Percentiles rank a stretch among this genome's conserved stretches.
phyloP scores from a whole-genome alignment of 2,329 filamentous ascomycete genomes.

The Botrytis sinoallii region DNA sequence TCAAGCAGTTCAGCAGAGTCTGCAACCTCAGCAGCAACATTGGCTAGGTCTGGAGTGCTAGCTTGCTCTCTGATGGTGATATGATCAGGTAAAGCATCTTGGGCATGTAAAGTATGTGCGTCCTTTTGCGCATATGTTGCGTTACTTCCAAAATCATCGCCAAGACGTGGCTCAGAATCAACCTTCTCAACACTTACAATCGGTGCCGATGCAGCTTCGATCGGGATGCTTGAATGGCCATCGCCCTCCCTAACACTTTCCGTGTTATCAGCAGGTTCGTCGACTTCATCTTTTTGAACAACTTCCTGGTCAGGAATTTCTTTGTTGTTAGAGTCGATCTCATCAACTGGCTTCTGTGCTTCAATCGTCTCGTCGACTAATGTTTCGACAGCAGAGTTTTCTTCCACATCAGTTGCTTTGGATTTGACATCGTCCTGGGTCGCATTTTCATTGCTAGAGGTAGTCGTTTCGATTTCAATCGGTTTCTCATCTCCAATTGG shows the following conservation, averaged over 20 bases:
- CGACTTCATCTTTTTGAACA: not conserved
- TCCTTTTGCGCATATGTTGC: slow-evolving; percentile 39
- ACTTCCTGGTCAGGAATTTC: not conserved
- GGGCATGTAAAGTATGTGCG: slow-evolving; percentile 36
- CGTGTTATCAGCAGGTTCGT: not conserved
- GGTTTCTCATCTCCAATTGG: not conserved
- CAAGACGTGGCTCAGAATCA: slow-evolving; percentile 37
- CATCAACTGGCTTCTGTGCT: not conserved
- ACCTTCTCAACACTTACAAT: slow-evolving; percentile 38
- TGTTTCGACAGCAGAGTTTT: not conserved
- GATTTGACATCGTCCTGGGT: not conserved
- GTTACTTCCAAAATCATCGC: slow-evolving; percentile 39
- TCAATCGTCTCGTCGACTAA: not conserved
- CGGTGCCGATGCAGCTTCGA: slow-evolving; percentile 24
- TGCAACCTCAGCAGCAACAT: slow-evolving; percentile 33
- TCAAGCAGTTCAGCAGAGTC: slow-evolving; percentile 31
- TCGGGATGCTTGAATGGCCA: not conserved
- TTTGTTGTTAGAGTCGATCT: not conserved
- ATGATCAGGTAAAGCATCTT: slow-evolving; percentile 39
- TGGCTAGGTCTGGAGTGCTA: slow-evolving; percentile 28
- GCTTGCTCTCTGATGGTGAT: slow-evolving; percentile 32
- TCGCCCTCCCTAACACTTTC: not conserved
- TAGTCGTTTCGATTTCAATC: not conserved
- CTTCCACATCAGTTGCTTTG: not conserved
- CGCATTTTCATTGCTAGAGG: not conserved